Percentiles rank a stretch among this genome's conserved stretches.
phyloP scores from a whole-genome alignment of 2,329 filamentous ascomycete genomes.

The Xylariaceae sp. region DNA sequence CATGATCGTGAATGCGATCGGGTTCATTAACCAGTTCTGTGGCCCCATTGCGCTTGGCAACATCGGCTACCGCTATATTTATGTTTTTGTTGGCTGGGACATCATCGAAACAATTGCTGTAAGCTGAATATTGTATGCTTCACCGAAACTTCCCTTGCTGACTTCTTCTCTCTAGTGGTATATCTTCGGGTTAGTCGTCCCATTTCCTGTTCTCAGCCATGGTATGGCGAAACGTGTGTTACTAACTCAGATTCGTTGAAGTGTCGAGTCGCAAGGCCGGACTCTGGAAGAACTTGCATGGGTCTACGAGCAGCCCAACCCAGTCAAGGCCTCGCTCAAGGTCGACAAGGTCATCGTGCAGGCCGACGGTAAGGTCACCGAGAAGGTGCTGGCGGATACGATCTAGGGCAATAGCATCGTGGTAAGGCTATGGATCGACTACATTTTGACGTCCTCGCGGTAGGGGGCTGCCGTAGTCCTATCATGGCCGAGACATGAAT shows the following conservation, averaged over 20 bases:
- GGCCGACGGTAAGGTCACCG: constrained; percentile 39
- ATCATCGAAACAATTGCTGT: constrained; percentile 30
- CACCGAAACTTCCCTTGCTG: neutral
- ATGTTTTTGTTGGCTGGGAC: constrained; percentile 46
- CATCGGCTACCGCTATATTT: constrained; percentile 40
- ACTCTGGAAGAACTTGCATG: constrained; percentile 46
- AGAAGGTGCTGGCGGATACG: constrained; percentile 31
- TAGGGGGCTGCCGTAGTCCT: too few relatives aligned
- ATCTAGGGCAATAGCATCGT: too few relatives aligned
- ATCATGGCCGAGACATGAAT: too few relatives aligned
- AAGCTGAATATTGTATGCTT: neutral
- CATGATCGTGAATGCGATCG: constrained; percentile 40
- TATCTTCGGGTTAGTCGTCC: constrained; percentile 36
- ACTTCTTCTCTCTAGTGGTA: constrained; percentile 31
- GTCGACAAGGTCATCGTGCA: constrained; percentile 47
- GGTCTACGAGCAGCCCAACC: constrained; percentile 45
- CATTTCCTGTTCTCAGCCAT: too few relatives aligned
- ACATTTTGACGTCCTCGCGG: too few relatives aligned
- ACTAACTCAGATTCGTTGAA: constrained; percentile 16
- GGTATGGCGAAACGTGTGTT: too few relatives aligned
- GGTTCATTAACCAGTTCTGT: constrained; percentile 46
- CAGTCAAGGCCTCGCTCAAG: constrained; percentile 44
- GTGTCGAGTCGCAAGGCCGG: constrained; percentile 45
- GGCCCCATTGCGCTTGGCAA: constrained; percentile 41
- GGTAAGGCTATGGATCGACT: too few relatives aligned